Conservation (phyloP, 371 early-diverging fungal genomes). For the Lichtheimia hyalospora region DNA sequence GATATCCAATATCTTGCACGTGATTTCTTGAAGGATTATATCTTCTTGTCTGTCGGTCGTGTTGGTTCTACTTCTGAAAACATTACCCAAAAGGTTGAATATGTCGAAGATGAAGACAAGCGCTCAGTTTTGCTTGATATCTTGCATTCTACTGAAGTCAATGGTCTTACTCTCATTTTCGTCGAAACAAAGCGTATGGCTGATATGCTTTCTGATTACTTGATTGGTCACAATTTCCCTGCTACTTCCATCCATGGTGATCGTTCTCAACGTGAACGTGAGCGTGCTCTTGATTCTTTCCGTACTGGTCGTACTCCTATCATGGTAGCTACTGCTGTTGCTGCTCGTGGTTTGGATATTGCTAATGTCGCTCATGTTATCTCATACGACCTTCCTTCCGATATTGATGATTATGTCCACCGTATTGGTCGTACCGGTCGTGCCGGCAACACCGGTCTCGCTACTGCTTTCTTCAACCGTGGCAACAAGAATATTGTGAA, state of each 20-base stretch:
- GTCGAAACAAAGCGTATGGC: slow-evolving; percentile 99
- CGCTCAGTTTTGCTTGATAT: slow-evolving; percentile 85
- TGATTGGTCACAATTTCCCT: slow-evolving; percentile 76
- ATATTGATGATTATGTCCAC: slow-evolving; percentile 96
- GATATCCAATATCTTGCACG: slow-evolving; percentile 89
- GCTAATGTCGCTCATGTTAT: slow-evolving; percentile 90
- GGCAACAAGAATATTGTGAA: slow-evolving; percentile 88
- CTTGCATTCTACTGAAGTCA: slow-evolving; percentile 63
- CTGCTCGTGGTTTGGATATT: slow-evolving; percentile 98
- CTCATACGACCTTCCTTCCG: slow-evolving; percentile 94
- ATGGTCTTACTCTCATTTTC: slow-evolving; percentile 93
- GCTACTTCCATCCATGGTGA: slow-evolving; percentile 98
- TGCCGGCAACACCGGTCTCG: slow-evolving; percentile 90
- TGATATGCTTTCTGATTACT: slow-evolving; percentile 86
- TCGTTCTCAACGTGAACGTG: slow-evolving; percentile 96
- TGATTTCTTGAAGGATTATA: slow-evolving; percentile 75
- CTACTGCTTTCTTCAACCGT: slow-evolving; percentile 97
- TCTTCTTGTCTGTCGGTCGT: slow-evolving; percentile 52
- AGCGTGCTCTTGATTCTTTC: slow-evolving; percentile 91
- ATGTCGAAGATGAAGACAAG: slow-evolving; percentile 89
- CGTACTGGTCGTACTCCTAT: slow-evolving; percentile 88
- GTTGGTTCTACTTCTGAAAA: slow-evolving; percentile 57
- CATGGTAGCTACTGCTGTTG: slow-evolving; percentile 99
- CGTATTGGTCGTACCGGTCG: slow-evolving; percentile 98
- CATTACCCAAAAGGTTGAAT: slow-evolving; percentile 50